Base-by-base conservation (phyloP, 2,329 filamentous ascomycete genomes). In the Fusarium continuum region DNA sequence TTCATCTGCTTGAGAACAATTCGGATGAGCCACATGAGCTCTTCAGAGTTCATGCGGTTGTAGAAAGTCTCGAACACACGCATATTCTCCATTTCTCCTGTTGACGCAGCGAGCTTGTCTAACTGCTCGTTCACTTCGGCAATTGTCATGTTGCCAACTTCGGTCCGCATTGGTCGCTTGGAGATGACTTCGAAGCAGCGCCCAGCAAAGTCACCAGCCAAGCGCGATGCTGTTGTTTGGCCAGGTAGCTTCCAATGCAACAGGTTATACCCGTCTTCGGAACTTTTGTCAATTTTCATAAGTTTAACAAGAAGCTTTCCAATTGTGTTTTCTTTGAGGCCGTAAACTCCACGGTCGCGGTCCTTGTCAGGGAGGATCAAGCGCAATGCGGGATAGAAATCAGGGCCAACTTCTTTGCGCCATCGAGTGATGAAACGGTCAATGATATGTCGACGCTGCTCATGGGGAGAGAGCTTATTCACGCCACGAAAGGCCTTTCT, bases 351-450 rank as follows among this genome's bases (percentile, higher is more conserved):
- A 41, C 95, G 87, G 71, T 98, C 93, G 32, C 93, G 87, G 72
- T 99, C 95, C 73, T 96, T 96, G 70, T 96, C 92, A 0, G 94
- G 93, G 4, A 97, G 83, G 54, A 98, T 97, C 40, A 99, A 84
- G 17, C 95, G 88, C 75, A 99, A 85, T 2, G 92, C 94, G 0
- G 95, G 95, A 73, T 95, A 98, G 70, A 99, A 91, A 75, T 99
- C 95, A 68, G 92, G 81, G 22, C 95, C 95, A 19, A 97, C 93
- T 60, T 97, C 89, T 52, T 87, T 87, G 32, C 93, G 87, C 95
- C 95, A 99, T 74, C 87, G 85, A 13, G 85, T 84, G 67, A 99
- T 92, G 79, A 97, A 99, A 8, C 89, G 83, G 51, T 93, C 87
- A 64, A 99, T 92, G 65, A 97, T 91, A 68, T 88, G 86, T 1